Evolutionary conservation across 179 eudicot species (phyloP), one percentile per base, ranked within the genome.

Genomic region (Spergularia azorica): DNA sequence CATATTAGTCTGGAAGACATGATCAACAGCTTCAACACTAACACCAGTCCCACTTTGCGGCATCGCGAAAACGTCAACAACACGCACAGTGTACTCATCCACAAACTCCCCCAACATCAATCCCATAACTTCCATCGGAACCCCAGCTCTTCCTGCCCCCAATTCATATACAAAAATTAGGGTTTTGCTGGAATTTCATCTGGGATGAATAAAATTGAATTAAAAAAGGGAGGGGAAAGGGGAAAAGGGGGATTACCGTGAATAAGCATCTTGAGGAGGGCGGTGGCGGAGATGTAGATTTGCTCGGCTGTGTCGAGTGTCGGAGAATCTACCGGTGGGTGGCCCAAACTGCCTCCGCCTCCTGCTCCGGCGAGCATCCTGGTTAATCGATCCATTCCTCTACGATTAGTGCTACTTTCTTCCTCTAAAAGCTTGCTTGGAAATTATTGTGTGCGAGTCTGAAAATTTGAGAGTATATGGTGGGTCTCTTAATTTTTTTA

Each of bases 11-110:
- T 70, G 74, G 9, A 70, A 70, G 26, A 70, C 74, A 86, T 89
- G 97, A 67, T 95, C 98, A 56, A 92, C 98, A 66, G 98, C 97
- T 75, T 94, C 98, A 41, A 94, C 98, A 84, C 98, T 94, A 65
- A 95, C 98, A 9, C 97, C 98, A 57, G 98, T 95, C n/a, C 98
- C 97, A 82, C 97, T 95, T 83, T 95, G 98, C 1, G 98, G 98
- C 98, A 95, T 95, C 3, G 98, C 97, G 26, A 95, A 95, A 1
- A 95, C 98, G 83, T 92, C 97, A 9, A 95, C 98, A 13, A 92
- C 97, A 46, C 95, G 85, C 82, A 95, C 98, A 0, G 98, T 95
- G 67, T 95, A 95, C 80, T 95, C 98, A 80, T 95, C 98, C 16
- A 95, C 98, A 63, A 95, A 92, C 73, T 95, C 97, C 1, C 98